Conservation (phyloP, 768 basidiomycete genomes). For the Tylopilus rubrobrunneus region DNA sequence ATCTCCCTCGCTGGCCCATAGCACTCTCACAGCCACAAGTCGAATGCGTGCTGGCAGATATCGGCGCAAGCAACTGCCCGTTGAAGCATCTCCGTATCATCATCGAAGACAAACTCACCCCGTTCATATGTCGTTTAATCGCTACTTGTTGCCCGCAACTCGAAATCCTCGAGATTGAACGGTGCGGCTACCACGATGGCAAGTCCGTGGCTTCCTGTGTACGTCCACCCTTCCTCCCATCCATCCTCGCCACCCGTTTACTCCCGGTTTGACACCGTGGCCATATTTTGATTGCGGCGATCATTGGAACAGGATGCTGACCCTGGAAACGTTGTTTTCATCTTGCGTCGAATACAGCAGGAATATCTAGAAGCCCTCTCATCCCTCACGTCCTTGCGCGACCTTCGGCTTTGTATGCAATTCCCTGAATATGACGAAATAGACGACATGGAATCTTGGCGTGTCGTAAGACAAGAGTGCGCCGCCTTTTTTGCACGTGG, state of each 20-base stretch:
- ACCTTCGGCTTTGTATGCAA: constrained; percentile 34
- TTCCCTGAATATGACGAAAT: constrained; percentile 33
- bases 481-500: constrained; percentile 28
- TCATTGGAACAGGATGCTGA: constrained; percentile 28
- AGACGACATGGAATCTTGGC: constrained; percentile 32
- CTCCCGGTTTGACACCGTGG: constrained; percentile 11
- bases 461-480: constrained; percentile 24
- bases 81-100: constrained; percentile 34
- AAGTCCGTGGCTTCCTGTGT: constrained; percentile 35
- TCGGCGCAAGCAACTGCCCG: constrained; percentile 30
- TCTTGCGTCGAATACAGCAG: constrained; percentile 27
- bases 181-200: constrained; percentile 36
- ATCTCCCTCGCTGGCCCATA: constrained; percentile 35
- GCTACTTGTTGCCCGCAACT: constrained; percentile 28
- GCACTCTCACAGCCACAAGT: constrained; percentile 33
- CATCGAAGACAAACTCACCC: constrained; percentile 35
- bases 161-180: constrained; percentile 33
- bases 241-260: constrained; percentile 10
- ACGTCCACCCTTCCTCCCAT: constrained; percentile 23
- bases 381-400: constrained; percentile 24
- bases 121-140: constrained; percentile 28
- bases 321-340: constrained; percentile 27
- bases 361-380: constrained; percentile 33
- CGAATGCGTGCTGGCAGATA: constrained; percentile 26
- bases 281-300: constrained; percentile 20